Evolutionary conservation across 148 eudicot genomes (phyloP), one percentile per base, ranked within the genome.

Genomic region (Amaranthus hypochondriacus): DNA sequence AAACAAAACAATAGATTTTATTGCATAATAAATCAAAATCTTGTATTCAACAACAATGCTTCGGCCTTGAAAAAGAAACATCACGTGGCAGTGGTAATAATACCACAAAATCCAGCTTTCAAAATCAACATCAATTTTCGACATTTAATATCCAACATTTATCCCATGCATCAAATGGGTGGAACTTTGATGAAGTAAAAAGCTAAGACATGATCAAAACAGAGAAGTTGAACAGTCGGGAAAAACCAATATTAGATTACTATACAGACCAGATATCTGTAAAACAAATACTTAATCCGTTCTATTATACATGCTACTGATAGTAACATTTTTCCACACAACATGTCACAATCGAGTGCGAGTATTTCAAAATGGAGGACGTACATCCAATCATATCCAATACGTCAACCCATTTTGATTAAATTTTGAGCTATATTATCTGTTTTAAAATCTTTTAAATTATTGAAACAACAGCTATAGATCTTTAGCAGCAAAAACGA

Each of bases 1-100:
- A 83, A 42, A 54, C 42, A 60, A 54, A 7, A 18, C 60, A 67
- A 39, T 47, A 73, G 44, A 4, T 42, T 67, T 64, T 52, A 62
- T 47, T 4, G 64, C 51, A 58, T 44, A 28, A 14, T 65, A 56
- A 73, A 51, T 70, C 5, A 62, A 64, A n/a, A 4, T 71, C 61
- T 46, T 71, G 21, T 28, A 28, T 6, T 60, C 39, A 53, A 43
- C 5, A 44, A 42, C 14, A 6, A 42, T 75, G 64, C 21, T 57
- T 65, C 21, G 15, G 28, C 54, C 50, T 56, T 5, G 28, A 60
- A 60, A 4, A 60, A 54, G 15, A 56, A 75, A 48, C 46, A 48
- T 8, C 68, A 74, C 6, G 11, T 49, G 9, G 7, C 14, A 9
- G 11, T 49, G 9, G 7, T 46, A 9, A 10, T 6, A 9, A 56